Conservation (phyloP, 306 rosid species). For the Senna siamea region DNA sequence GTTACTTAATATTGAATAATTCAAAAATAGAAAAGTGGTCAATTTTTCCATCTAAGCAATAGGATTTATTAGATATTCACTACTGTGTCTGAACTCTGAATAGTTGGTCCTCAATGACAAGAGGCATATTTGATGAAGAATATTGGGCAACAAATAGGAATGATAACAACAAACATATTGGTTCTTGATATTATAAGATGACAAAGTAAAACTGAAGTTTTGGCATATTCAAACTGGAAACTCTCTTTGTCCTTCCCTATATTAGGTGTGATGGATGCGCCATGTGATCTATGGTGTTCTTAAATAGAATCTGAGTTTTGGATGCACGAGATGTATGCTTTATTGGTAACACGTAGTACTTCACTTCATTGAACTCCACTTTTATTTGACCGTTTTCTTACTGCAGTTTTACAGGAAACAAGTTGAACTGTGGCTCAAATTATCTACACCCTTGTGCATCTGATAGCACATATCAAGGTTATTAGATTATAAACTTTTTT, state of each 20-base stretch:
- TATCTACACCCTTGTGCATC: conserved; percentile 55
- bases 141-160: conserved; percentile 3
- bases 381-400: conserved; percentile 38
- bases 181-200: background rate
- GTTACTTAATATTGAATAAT: conserved; percentile 4
- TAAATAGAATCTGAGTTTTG: conserved; percentile 9
- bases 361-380: background rate
- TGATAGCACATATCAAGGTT: conserved; percentile 64
- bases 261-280: background rate
- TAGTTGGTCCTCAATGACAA: conserved; percentile 10
- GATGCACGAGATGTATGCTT: conserved; percentile 18
- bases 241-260: background rate
- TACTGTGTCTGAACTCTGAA: background rate
- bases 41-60: background rate
- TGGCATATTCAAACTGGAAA: conserved; percentile 7
- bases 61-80: background rate
- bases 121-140: background rate
- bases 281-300: conserved; percentile 12
- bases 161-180: conserved; percentile 17
- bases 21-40: background rate
- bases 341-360: background rate
- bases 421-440: conserved; percentile 61
- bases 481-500: too few relatives aligned
- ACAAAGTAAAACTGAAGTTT: background rate
- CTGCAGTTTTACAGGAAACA: conserved; percentile 83